Evolutionary conservation across 2,329 filamentous ascomycete genomes (phyloP), one percentile per base, ranked within the genome.

Genomic region (Aspergillus brunneoviolaceus): DNA sequence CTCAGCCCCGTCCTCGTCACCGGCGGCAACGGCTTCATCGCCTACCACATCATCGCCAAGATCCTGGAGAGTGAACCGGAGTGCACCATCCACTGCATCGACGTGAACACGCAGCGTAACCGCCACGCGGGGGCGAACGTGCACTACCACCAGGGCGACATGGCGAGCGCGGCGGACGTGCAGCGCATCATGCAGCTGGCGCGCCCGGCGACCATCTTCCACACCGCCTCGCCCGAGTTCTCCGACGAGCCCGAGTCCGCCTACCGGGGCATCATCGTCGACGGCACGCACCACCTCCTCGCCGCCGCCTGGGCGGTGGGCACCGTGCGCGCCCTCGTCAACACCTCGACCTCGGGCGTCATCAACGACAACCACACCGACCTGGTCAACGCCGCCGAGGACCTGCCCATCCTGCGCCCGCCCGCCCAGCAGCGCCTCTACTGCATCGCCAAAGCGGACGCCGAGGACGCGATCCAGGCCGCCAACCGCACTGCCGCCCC

Each of bases 11-110:
- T 59, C 25, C 57, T 59, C 33, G 29, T 59, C n/a, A 59, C 58
- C 12, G 58, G 58, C 6, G 58, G 58, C 35, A 59, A 59, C 31
- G 58, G 58, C 47, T 59, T 59, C 35, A 55, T 55, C 6, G 52
- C 58, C 33, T 59, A 59, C 52, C 58, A 59, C 25, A 59, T 59
- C 47, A 59, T 59, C 35, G 48, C 47, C 52, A 59, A 56, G 9
- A 49, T 59, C 9, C 58, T 59, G 5, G 52, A 14, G 4, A 33
- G 33, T 12, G 52, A 59, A 6, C 58, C 58, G 1, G 23, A 51
- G 19, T 55, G 52, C 25, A 35, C 9, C 11, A 59, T 59, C 31
- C 58, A 59, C 48, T 55, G 19, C 4, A 16, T 59, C 6, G 58
- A 59, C 19, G 23, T 59, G 1, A 52, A 51, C 1, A 23, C 47